These are phyloP conservation scores for Ostreobium quekettii DNA, from an alignment of 139 green algal species.

Conservation along the genomic window DNA sequence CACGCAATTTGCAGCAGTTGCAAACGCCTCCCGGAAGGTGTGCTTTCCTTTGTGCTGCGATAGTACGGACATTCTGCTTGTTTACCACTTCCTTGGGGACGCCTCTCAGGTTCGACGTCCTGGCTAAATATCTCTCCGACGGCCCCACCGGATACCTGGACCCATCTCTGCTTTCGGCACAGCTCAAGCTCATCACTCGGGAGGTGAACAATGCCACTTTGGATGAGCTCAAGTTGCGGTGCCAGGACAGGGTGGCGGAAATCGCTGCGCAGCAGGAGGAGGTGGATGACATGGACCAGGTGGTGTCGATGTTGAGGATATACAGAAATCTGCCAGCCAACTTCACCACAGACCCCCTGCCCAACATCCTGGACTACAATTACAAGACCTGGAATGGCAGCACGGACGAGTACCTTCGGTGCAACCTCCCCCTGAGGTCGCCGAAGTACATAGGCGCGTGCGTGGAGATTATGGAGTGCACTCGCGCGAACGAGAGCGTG, in stretches of 20 bases:
- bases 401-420: slow-evolving; percentile 41
- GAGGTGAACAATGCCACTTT: neutral
- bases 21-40: too few relatives aligned
- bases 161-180: neutral
- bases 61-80: too few relatives aligned
- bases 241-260: slow-evolving; percentile 21
- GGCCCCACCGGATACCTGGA: slow-evolving; percentile 11
- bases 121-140: slow-evolving; percentile 17
- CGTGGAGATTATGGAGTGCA: slow-evolving; percentile 28
- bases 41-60: too few relatives aligned
- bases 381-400: slow-evolving; percentile 41
- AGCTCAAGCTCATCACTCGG: neutral
- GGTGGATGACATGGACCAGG: neutral
- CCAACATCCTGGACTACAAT: slow-evolving; percentile 34
- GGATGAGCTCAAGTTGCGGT: neutral
- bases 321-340: neutral
- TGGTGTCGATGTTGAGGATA: neutral
- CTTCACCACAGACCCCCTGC: neutral
- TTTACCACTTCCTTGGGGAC: too few relatives aligned
- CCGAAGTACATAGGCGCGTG: slow-evolving; percentile 50
- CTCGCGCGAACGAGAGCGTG: slow-evolving; percentile 18
- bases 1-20: too few relatives aligned
- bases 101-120: neutral
- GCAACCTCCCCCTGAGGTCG: slow-evolving; percentile 32
- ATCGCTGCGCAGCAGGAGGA: slow-evolving; percentile 22